These are phyloP conservation scores for Myxozyma mucilagina DNA, from an alignment of 805 yeast genomes.

Conservation along the genomic window DNA sequence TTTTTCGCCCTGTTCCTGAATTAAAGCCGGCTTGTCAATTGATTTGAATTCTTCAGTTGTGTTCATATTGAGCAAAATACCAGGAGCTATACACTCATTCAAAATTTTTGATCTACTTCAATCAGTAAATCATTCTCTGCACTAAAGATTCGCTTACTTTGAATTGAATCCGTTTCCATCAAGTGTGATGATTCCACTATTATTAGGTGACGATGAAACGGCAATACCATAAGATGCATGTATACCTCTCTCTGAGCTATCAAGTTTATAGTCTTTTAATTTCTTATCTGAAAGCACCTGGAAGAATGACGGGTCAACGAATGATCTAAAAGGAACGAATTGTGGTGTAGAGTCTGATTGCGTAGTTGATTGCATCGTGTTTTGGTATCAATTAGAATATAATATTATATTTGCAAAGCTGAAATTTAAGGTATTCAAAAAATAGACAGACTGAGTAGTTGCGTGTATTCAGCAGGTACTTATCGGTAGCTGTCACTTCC, in stretches of 20 bases:
- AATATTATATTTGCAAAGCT: too few species aligned
- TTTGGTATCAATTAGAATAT: not conserved
- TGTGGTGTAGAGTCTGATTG: not conserved
- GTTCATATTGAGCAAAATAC: conserved; percentile 62
- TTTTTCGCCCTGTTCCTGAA: conserved; percentile 47
- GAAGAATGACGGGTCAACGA: conserved; percentile 86
- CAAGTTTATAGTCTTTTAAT: conserved; percentile 69
- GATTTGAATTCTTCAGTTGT: conserved; percentile 82
- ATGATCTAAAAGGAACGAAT: conserved; percentile 56
- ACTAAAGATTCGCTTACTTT: not conserved
- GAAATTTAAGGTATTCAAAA: too few species aligned
- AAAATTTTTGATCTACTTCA: not conserved
- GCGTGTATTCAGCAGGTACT: not conserved
- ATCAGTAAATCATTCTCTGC: not conserved
- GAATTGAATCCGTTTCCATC: conserved; percentile 32
- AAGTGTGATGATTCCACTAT: conserved; percentile 34
- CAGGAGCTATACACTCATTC: conserved; percentile 39
- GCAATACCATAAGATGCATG: conserved; percentile 44
- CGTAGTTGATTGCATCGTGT: not conserved
- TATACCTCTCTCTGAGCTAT: conserved; percentile 48
- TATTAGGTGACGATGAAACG: conserved; percentile 28
- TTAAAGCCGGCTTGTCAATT: conserved; percentile 59
- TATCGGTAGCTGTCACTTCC: not conserved
- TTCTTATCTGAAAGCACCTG: conserved; percentile 70
- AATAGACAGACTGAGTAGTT: too few species aligned